Evolutionary conservation across 345 rosid species (phyloP).

Genomic region (Arabidopsis arenosa): DNA sequence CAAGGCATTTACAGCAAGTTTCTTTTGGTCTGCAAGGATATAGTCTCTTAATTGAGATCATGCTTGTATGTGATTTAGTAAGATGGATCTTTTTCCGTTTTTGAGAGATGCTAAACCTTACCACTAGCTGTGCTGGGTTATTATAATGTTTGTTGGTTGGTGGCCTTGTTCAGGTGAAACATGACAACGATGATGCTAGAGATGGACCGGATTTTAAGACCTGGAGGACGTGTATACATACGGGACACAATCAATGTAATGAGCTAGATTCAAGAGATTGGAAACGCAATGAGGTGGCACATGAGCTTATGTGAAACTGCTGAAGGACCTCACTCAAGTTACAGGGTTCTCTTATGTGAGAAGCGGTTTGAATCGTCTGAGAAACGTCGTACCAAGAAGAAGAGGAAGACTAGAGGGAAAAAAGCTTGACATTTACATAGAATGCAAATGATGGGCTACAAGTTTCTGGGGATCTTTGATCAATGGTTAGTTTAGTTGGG

Average conservation of each 20-base stretch:
- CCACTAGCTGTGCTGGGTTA: constrained; percentile 85
- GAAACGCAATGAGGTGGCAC: constrained; percentile 87
- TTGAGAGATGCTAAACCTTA: constrained; percentile 92
- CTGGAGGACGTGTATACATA: constrained; percentile 89
- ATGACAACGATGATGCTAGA: constrained; percentile 91
- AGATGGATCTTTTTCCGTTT: constrained; percentile 31
- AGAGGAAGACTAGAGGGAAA: constrained; percentile 35
- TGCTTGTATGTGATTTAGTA: constrained; percentile 21
- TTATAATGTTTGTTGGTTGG: constrained; percentile 7
- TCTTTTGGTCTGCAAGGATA: neutral
- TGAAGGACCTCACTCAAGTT: constrained; percentile 98
- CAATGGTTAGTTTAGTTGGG: neutral
- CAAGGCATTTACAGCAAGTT: constrained; percentile 15
- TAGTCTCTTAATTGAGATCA: neutral
- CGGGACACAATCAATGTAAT: constrained; percentile 76
- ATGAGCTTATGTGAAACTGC: constrained; percentile 67
- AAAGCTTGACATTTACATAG: constrained; percentile 23
- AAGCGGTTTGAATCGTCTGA: constrained; percentile 53
- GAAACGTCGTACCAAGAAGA: constrained; percentile 32
- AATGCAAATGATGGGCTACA: neutral
- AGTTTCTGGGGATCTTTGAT: neutral
- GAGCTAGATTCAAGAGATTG: constrained; percentile 80
- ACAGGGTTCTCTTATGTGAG: constrained; percentile 76
- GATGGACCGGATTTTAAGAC: constrained; percentile 97
- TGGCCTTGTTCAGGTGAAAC: constrained; percentile 68